These are phyloP conservation scores for Lachnellula cervina DNA, from an alignment of 2,329 filamentous ascomycete genomes.

Conservation along the genomic window DNA sequence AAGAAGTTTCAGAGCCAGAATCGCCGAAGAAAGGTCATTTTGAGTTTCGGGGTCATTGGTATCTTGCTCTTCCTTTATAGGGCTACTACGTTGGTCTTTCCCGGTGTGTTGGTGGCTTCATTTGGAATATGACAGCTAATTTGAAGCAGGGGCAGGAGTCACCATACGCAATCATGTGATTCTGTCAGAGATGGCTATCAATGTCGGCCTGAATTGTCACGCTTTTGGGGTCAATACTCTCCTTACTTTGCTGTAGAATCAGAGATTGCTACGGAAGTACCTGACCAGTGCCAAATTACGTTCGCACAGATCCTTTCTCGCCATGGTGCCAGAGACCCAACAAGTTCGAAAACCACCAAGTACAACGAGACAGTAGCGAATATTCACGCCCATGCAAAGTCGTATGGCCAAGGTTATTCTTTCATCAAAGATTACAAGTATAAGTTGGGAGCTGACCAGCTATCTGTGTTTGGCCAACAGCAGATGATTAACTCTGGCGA, in stretches of 20 bases:
- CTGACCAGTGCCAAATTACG: constrained; percentile 65
- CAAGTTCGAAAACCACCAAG: constrained; percentile 55
- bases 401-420: constrained; percentile 57
- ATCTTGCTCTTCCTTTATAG: constrained; percentile 21
- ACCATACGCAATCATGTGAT: constrained; percentile 24
- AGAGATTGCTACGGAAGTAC: constrained; percentile 54
- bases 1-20: constrained; percentile 17
- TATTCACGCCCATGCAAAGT: constrained; percentile 53
- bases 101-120: not conserved
- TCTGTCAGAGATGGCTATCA: constrained; percentile 27
- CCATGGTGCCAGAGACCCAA: constrained; percentile 81
- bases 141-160: constrained; percentile 12
- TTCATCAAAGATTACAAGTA: constrained; percentile 73
- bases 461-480: constrained; percentile 63
- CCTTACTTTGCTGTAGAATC: constrained; percentile 76
- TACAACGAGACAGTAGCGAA: constrained; percentile 62
- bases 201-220: constrained; percentile 30
- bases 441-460: constrained; percentile 61
- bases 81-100: constrained; percentile 19
- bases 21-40: constrained; percentile 13
- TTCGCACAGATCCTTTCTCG: constrained; percentile 79
- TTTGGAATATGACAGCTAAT: constrained; percentile 4
- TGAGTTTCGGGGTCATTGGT: constrained; percentile 13
- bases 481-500: constrained; percentile 71
- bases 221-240: constrained; percentile 77